Evolutionary conservation across 202 grass and related monocot species (phyloP).

Genomic region (Setaria italica): DNA sequence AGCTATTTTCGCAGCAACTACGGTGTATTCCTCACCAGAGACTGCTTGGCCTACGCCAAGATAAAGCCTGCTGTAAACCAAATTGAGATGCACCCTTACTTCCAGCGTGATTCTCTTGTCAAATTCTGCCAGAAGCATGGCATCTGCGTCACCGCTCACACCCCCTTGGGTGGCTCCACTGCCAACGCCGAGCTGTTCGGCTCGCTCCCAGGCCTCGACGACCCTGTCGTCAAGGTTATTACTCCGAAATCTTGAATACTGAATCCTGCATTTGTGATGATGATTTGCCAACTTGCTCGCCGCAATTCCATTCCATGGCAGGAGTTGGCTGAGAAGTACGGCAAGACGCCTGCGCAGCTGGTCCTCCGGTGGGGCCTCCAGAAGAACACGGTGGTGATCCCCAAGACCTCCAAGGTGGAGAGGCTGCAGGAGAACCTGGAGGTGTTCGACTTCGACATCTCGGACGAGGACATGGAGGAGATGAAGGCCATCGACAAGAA

Average conservation of each 20-base stretch:
- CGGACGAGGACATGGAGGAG: constrained; percentile 77
- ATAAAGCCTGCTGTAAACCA: constrained; percentile 96
- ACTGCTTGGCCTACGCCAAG: constrained; percentile 82
- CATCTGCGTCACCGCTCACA: constrained; percentile 88
- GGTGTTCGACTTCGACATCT: constrained; percentile 77
- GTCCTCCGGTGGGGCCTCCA: constrained; percentile 87
- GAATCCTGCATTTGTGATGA: background rate
- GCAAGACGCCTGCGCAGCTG: constrained; percentile 75
- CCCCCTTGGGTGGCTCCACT: constrained; percentile 73
- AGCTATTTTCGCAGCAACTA: constrained; percentile 76
- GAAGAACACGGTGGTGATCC: constrained; percentile 86
- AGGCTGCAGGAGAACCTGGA: constrained; percentile 77
- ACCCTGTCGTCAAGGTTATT: constrained; percentile 76
- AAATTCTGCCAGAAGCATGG: constrained; percentile 98
- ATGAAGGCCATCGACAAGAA: constrained; percentile 75
- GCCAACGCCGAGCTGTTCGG: constrained; percentile 91
- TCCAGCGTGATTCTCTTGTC: constrained; percentile 88
- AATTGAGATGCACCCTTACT: constrained; percentile 90
- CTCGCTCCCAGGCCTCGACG: constrained; percentile 78
- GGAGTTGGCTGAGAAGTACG: constrained; percentile 76
- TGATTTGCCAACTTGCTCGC: background rate
- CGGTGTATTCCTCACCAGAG: constrained; percentile 89
- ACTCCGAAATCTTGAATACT: background rate
- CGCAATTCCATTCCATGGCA: background rate
- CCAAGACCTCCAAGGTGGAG: constrained; percentile 84